Evolutionary conservation across 441 rosid species (phyloP), one percentile per base, ranked within the genome.

Genomic region (Aleurites moluccanus): DNA sequence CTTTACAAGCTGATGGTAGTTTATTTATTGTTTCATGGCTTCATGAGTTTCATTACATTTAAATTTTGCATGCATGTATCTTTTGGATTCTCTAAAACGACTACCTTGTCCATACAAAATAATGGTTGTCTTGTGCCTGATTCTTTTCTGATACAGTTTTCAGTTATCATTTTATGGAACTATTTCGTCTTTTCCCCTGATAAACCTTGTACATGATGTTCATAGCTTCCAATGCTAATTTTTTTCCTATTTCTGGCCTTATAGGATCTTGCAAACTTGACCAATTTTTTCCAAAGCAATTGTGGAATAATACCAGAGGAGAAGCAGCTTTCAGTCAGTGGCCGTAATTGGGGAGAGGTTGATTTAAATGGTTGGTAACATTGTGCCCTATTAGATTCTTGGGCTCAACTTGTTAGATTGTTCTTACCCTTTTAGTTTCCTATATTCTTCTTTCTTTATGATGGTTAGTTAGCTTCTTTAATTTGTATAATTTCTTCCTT

Each of bases 261-360:
- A 74, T 76, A 95, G 99, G 99, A 96, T 82, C 91, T 90, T 40
- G 69, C 86, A 67, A 88, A 85, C 82, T 74, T 96, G 85, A 87
- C 83, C 76, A 91, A 73, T 75, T 91, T 82, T 85, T 96, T 96
- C 87, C 94, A 89, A 83, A 87, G 72, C 79, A 79, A 75, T 70
- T 92, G 82, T 83, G 97, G 92, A 27, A 82, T 90, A 83, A 82
- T 88, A 44, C 86, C 92, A n/a, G 92, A 89, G 80, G 97, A 93
- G 84, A 96, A 91, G 81, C 98, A 96, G 66, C 90, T 96, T 81
- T 93, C 98, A 75, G 89, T 96, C 50, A 88, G 86, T 80, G 99
- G 99, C 25, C 97, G 96, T 62, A 93, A 92, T 49, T 96, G 97
- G 97, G 99, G 99, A 70, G 99, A 92, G 77, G 89, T 96, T 70